These are phyloP conservation scores for Diaporthe citrichinensis DNA, from an alignment of 2,329 filamentous ascomycete genomes.

Conservation along the genomic window DNA sequence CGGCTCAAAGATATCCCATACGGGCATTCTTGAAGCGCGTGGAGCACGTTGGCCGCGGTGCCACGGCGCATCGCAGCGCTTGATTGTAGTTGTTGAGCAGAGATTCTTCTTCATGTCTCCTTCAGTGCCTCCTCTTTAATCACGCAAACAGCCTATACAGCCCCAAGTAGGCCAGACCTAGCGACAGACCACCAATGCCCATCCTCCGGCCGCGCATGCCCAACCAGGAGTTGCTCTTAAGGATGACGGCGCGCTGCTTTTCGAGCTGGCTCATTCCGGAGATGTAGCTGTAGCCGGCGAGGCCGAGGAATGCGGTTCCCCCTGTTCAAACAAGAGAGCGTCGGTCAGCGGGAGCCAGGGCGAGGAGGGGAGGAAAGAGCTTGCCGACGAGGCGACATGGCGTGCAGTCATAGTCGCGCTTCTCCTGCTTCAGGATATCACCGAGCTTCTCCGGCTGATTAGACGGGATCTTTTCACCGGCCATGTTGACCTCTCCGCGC, in stretches of 20 bases:
- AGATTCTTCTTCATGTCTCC: neutral
- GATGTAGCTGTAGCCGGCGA: slow-evolving; percentile 83
- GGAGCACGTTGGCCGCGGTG: neutral
- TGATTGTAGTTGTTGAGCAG: slow-evolving; percentile 12
- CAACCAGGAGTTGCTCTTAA: slow-evolving; percentile 78
- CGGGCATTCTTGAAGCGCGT: neutral
- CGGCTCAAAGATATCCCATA: too few relatives aligned
- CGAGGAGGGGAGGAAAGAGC: slow-evolving; percentile 47
- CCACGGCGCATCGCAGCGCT: neutral
- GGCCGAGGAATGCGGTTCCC: slow-evolving; percentile 80
- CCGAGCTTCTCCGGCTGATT: slow-evolving; percentile 75
- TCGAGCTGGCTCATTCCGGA: slow-evolving; percentile 81
- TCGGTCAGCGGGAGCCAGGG: neutral
- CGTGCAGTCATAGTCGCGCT: slow-evolving; percentile 76
- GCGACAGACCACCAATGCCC: slow-evolving; percentile 77
- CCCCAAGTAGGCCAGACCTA: slow-evolving; percentile 78
- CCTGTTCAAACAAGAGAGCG: slow-evolving; percentile 60
- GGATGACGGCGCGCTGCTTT: slow-evolving; percentile 74
- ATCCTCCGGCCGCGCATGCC: slow-evolving; percentile 79
- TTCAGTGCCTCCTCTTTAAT: slow-evolving; percentile 39
- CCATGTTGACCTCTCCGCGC: slow-evolving; percentile 52
- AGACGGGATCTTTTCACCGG: slow-evolving; percentile 63
- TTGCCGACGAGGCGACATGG: slow-evolving; percentile 80
- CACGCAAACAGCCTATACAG: slow-evolving; percentile 76
- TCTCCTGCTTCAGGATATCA: slow-evolving; percentile 65